Conservation (phyloP, 495 filamentous ascomycete species). For the Sabuloglossum arenarium region DNA sequence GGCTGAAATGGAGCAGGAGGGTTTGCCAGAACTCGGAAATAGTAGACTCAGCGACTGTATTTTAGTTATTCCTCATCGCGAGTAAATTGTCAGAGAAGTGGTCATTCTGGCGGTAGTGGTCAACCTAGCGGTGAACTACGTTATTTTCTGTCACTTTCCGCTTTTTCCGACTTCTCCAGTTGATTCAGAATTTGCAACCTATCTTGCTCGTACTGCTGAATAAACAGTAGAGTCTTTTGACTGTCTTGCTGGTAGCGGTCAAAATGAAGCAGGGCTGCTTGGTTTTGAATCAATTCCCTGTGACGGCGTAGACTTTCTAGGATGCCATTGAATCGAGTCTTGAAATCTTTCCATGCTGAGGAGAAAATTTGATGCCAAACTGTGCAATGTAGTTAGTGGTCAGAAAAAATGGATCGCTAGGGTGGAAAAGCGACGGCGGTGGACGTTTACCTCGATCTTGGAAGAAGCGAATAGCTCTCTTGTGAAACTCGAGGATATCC, state of each 20-base stretch:
- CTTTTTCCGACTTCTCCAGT: neutral
- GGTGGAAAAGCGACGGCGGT: neutral
- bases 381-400: constrained; percentile 8
- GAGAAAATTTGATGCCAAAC: constrained; percentile 18
- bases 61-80: too few relatives aligned
- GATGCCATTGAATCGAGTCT: constrained; percentile 15
- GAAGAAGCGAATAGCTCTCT: constrained; percentile 17
- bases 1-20: too few relatives aligned
- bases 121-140: too few relatives aligned
- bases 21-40: too few relatives aligned
- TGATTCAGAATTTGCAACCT: constrained; percentile 2
- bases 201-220: constrained; percentile 9
- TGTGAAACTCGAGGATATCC: constrained; percentile 26
- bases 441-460: neutral
- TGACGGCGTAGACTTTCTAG: constrained; percentile 19
- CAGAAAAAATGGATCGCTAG: neutral
- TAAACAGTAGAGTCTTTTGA: constrained; percentile 3
- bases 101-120: too few relatives aligned
- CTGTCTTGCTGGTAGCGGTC: constrained; percentile 10
- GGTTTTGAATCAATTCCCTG: constrained; percentile 17
- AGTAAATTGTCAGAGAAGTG: too few relatives aligned
- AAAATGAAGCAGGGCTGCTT: constrained; percentile 13
- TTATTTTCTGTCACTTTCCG: too few relatives aligned
- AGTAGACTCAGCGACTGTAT: too few relatives aligned
- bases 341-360: constrained; percentile 22